Percentiles rank a stretch among this genome's conserved stretches.
phyloP scores from a whole-genome alignment of 2,329 filamentous ascomycete genomes.

The Aspergillus spinulosporus region DNA sequence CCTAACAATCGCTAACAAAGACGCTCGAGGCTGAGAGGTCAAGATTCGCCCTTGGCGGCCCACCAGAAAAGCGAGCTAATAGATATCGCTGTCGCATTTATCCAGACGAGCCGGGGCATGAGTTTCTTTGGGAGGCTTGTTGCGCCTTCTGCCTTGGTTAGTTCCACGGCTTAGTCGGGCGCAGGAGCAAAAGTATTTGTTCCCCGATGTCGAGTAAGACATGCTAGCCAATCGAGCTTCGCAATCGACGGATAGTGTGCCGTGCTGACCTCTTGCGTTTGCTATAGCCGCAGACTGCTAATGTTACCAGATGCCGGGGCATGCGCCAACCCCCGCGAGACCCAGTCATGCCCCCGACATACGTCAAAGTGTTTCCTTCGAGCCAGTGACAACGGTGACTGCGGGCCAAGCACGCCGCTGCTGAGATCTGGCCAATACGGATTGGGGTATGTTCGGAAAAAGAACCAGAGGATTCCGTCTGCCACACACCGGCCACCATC shows the following conservation, averaged over 20 bases:
- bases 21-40: not conserved
- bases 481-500: not conserved
- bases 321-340: not conserved
- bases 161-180: not conserved
- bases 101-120: not conserved
- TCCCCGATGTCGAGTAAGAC: not conserved
- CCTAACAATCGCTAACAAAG: not conserved
- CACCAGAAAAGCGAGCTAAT: slow-evolving; percentile 1
- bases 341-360: not conserved
- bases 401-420: slow-evolving; percentile 2
- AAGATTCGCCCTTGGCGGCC: not conserved
- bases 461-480: not conserved
- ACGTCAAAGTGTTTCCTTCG: not conserved
- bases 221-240: not conserved
- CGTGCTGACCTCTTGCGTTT: no score
- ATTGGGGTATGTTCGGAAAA: not conserved
- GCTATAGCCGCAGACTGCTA: no score
- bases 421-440: slow-evolving; percentile 1
- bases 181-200: not conserved
- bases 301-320: no score
- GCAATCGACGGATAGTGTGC: no score
- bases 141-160: not conserved
- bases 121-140: not conserved
- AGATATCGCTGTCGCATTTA: not conserved
- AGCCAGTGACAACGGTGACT: slow-evolving; percentile 6